Evolutionary conservation across 2,329 filamentous ascomycete genomes (phyloP).

Genomic region (Plectosphaerella cucumerina): DNA sequence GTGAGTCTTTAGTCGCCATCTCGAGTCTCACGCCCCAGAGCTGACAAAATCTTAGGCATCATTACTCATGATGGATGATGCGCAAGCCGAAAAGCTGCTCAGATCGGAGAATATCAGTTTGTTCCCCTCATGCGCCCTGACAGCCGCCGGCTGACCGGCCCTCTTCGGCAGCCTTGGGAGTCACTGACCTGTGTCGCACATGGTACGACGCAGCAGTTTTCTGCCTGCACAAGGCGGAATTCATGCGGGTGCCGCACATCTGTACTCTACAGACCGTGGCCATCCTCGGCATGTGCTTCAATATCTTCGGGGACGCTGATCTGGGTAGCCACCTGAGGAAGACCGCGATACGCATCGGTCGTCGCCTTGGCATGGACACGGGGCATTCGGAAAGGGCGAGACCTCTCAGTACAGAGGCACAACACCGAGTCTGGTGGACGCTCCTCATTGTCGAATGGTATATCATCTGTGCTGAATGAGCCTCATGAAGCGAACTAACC

Average conservation of each 20-base stretch:
- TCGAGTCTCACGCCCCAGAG: background rate
- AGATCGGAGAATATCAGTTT: background rate
- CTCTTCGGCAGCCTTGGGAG: background rate
- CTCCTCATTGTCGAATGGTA: conserved; percentile 11
- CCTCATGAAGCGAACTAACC: background rate
- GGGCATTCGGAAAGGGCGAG: background rate
- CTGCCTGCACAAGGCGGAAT: conserved; percentile 10
- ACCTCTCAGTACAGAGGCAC: conserved; percentile 3
- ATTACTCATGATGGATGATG: conserved; percentile 6
- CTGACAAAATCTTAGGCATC: background rate
- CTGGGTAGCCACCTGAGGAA: conserved; percentile 10
- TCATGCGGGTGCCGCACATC: conserved; percentile 8
- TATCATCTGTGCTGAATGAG: too few species aligned
- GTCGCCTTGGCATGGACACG: conserved; percentile 6
- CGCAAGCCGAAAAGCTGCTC: background rate
- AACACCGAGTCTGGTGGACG: conserved; percentile 9
- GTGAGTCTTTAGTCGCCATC: background rate
- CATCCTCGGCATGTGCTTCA: conserved; percentile 14
- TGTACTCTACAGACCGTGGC: conserved; percentile 12
- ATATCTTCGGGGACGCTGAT: conserved; percentile 10
- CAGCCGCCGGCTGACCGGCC: too few species aligned
- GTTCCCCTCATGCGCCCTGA: too few species aligned
- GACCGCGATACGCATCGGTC: conserved; percentile 12
- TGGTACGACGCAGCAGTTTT: conserved; percentile 14
- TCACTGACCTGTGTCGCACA: background rate